phyloP scores from a whole-genome alignment of 306 rosid species.

The apple (Malus domestica) region DNA sequence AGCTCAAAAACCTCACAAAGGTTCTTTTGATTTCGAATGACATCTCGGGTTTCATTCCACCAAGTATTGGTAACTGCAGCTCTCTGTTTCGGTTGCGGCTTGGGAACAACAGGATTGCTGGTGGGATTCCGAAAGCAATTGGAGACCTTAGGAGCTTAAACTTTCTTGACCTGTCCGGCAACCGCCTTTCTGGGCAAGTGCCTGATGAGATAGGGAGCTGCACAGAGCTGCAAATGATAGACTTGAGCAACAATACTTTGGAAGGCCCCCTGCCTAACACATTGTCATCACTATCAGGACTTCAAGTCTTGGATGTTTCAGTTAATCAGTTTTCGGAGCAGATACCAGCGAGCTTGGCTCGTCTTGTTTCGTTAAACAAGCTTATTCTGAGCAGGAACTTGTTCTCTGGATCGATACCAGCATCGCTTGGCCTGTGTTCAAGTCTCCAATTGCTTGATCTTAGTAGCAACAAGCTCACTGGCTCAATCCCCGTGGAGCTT shows the following conservation, averaged over 20 bases:
- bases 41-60: slow-evolving; percentile 72
- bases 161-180: slow-evolving; percentile 71
- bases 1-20: slow-evolving; percentile 78
- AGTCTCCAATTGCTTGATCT: slow-evolving; percentile 89
- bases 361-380: slow-evolving; percentile 58
- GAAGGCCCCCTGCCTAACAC: slow-evolving; percentile 60
- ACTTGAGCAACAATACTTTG: slow-evolving; percentile 56
- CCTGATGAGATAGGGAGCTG: slow-evolving; percentile 82
- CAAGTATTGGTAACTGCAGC: slow-evolving; percentile 65
- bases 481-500: slow-evolving; percentile 58
- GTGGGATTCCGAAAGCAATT: slow-evolving; percentile 62
- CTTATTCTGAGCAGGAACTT: slow-evolving; percentile 62
- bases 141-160: slow-evolving; percentile 55
- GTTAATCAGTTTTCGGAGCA: slow-evolving; percentile 51
- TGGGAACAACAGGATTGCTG: slow-evolving; percentile 63
- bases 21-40: slow-evolving; percentile 78
- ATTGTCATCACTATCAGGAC: slow-evolving; percentile 53
- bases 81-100: slow-evolving; percentile 78
- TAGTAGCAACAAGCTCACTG: slow-evolving; percentile 63
- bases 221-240: slow-evolving; percentile 74
- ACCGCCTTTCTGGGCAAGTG: slow-evolving; percentile 59
- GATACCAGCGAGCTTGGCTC: slow-evolving; percentile 61
- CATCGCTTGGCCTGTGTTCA: slow-evolving; percentile 58
- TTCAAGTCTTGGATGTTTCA: slow-evolving; percentile 80
- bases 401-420: slow-evolving; percentile 69